Base-by-base conservation (phyloP, 2,329 filamentous ascomycete species). In the Helotiales sp. region DNA sequence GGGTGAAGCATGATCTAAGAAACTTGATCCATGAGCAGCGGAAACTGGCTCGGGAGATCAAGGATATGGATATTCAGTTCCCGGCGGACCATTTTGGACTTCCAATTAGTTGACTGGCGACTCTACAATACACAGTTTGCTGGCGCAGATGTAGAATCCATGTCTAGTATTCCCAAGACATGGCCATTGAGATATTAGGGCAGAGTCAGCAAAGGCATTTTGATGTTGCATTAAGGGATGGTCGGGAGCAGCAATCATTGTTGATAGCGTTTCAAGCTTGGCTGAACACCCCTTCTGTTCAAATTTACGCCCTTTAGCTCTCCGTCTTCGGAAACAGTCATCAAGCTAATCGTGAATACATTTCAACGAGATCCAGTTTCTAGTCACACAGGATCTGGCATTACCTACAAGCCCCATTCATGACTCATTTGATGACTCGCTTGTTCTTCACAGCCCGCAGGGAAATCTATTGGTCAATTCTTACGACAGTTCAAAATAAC, bases 361-460 rank as follows among this genome's bases (percentile, higher is more conserved):
- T 10, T 20, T n/a, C 40, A 45, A 7, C 6, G 8, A 6, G 30
- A 45, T 45, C 40, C n/a, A 6, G 17, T 24, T 30, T 30, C 6
- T 15, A 30, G 49, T 30, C 49, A n/a, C 7, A 26, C 24, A 28
- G 24, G 15, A 17, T 52, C n/a, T 10, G 6, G 11, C 2, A 47
- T n/a, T 52, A 8, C 20, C n/a, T 13, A 28, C 4, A 52, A 30
- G 49, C n/a, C 47, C 49, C 49, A 52, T 30, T 4, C 24, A 13
- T 52, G 49, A 52, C 13, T 52, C 49, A 52, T 28, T 52, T 30
- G 49, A 52, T 30, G 49, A 52, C 26, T 49, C 20, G 45, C 45
- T 49, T 30, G 24, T 52, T 24, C 49, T 52, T 52, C 49, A 52
- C 24, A 52, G 49, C 49, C 47, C 13, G n/a, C 49, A 11, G 17